Evolutionary conservation across 2,329 filamentous ascomycete genomes (phyloP), one percentile per base, ranked within the genome.

Genomic region (Fusarium devonianum): DNA sequence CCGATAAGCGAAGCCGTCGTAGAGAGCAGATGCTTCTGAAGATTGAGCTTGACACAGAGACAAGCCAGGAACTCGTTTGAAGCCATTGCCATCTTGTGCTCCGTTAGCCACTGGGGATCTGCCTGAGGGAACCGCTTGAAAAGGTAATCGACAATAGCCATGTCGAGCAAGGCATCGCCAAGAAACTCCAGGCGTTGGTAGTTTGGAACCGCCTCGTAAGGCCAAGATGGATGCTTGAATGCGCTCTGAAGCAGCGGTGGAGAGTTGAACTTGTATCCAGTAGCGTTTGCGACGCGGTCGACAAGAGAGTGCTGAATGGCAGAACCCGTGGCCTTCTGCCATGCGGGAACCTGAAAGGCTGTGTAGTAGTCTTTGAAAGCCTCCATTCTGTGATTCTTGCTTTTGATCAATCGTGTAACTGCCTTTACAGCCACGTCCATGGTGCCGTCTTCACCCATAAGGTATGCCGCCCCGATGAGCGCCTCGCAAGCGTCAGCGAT

Each of bases 41-140:
- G 87, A 1, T 83, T 87, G 1, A 97, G 80, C 36, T 84, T 81
- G 3, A 95, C 90, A 50, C 88, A 88, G 3, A 97, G 77, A 13
- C 86, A 90, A 1, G 89, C 91, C 2, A 97, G 80, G 67, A 97
- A 99, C 53, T 92, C 92, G 74, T 99, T 99, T 42, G 90, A 94
- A 0, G 94, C 92, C 90, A 99, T 97, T n/a, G 92, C 91, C 86
- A 95, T 97, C 74, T 97, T 97, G 78, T 97, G 93, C 72, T 97
- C 94, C 0, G 94, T 97, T 50, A 99, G 78, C 93, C 93, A 97
- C 69, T 97, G 92, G 0, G 94, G 93, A 65, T 96, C 92, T 49
- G 88, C 89, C 40, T 83, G 76, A 0, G 92, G 91, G 62, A 89
- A 91, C 4, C 78, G 79, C 60, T 85, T 80, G 73, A 91, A 97